Base-by-base conservation (phyloP, 805 yeast genomes). In the Candida fluviatilis region DNA sequence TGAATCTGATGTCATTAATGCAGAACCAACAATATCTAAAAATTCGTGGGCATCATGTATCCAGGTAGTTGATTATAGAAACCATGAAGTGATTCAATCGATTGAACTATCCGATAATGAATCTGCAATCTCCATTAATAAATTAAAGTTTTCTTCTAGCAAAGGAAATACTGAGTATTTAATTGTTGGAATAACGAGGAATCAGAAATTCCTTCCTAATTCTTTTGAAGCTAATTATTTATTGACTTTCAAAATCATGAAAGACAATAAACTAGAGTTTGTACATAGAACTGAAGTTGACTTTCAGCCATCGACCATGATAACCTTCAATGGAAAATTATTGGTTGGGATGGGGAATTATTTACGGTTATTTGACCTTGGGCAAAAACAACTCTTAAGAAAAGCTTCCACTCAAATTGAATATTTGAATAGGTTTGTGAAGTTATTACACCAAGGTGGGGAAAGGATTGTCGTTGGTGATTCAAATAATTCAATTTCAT, bases 301-400 rank as follows among this genome's bases (percentile, higher is more conserved):
- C 4, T 62, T 51, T 5, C 60, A 66, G 2, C 76, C 78, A 0
- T 45, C 67, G 19, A 66, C 84, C 0, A 48, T 90, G 55, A 47
- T 57, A 1, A 60, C 65, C 8, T 87, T 86, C 55, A 48, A 60
- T 12, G 85, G 81, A 0, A 70, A 69, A 42, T 54, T 89, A 1
- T 56, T 89, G 1, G 82, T 75, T 1, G 90, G 86, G 0, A 48
- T 76, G 35, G 73, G 70, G 1, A 66, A 71, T 31, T 57, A 60
- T 35, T 48, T 91, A 34, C 61, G 84, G 25, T 47, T 85, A 6
- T 89, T 74, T 53, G 90, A 81, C 18, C 45, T 88, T 19, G 99
- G 99, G 2, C 69, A 71, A 49, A 84, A 82, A 46, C 97, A 90
- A 52, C 64, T 91, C 27, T 64, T 93, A 40, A 72, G 82, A 40